Percentiles rank a stretch among this genome's conserved stretches.
These are phyloP conservation scores for Phytophthora fragariaefolia DNA, from an alignment of 352 stramenopile species.

Conservation along the genomic window DNA sequence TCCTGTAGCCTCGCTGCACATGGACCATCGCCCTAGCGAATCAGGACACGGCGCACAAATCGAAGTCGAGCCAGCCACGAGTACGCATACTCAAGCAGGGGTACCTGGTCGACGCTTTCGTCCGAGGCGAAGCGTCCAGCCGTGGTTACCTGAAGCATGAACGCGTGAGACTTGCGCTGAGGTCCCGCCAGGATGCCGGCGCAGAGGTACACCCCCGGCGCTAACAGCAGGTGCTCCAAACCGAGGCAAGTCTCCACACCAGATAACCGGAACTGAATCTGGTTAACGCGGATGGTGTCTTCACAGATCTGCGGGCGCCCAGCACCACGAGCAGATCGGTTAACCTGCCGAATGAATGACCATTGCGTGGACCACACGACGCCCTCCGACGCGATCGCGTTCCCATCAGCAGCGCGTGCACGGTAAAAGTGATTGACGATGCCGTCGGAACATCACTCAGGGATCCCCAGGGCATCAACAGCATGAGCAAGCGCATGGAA, in stretches of 20 bases:
- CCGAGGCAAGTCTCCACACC: not conserved
- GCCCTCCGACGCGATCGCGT: too few relatives aligned
- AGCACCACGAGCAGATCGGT: too few relatives aligned
- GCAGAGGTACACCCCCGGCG: slow-evolving; percentile 12
- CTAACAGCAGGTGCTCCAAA: not conserved
- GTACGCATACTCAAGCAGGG: slow-evolving; percentile 2
- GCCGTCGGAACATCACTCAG: too few relatives aligned
- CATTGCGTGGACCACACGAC: too few relatives aligned
- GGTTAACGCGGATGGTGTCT: not conserved
- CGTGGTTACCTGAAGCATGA: slow-evolving; percentile 14
- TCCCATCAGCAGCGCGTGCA: too few relatives aligned
- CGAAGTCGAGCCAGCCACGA: slow-evolving; percentile 1
- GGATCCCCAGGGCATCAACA: too few relatives aligned
- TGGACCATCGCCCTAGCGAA: not conserved
- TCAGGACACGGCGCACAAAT: not conserved
- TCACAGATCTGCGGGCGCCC: not conserved
- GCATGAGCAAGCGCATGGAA: too few relatives aligned
- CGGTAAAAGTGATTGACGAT: too few relatives aligned
- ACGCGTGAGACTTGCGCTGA: slow-evolving; percentile 8
- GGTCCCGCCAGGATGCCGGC: not conserved
- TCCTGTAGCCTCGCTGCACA: not conserved
- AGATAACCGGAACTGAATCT: not conserved
- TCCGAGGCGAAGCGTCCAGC: slow-evolving; percentile 6
- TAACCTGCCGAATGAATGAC: too few relatives aligned
- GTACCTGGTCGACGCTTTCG: not conserved